phyloP scores from a whole-genome alignment of 2,329 filamentous ascomycete genomes.

The Neonectria sp. region DNA sequence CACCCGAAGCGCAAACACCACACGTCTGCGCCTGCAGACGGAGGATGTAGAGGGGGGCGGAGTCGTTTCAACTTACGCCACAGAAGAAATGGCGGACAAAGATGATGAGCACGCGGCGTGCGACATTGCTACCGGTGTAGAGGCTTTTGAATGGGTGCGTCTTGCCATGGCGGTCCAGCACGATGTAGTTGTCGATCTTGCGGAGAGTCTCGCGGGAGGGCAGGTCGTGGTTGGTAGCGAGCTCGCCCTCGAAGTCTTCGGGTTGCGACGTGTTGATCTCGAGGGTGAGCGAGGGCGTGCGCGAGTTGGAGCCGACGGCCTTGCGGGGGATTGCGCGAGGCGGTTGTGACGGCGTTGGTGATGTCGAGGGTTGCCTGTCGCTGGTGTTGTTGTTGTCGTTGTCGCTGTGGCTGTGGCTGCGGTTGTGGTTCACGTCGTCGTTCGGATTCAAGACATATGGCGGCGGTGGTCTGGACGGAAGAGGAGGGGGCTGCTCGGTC shows the following conservation, averaged over 20 bases:
- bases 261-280: slow-evolving; percentile 59
- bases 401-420: slow-evolving; percentile 8
- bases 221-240: slow-evolving; percentile 69
- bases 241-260: slow-evolving; percentile 69
- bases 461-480: slow-evolving; percentile 26
- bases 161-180: slow-evolving; percentile 75
- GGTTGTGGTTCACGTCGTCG: slow-evolving; percentile 26
- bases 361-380: neutral
- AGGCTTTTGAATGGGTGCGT: slow-evolving; percentile 74
- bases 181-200: slow-evolving; percentile 67
- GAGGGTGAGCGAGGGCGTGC: slow-evolving; percentile 45
- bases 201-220: slow-evolving; percentile 65
- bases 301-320: slow-evolving; percentile 33
- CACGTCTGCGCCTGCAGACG: neutral
- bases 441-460: slow-evolving; percentile 26
- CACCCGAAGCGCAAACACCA: neutral
- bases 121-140: slow-evolving; percentile 69
- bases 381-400: neutral
- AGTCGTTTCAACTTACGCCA: slow-evolving; percentile 68
- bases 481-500: slow-evolving; percentile 16
- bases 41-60: neutral
- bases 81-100: slow-evolving; percentile 88
- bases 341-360: neutral
- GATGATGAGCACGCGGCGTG: slow-evolving; percentile 75
- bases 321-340: slow-evolving; percentile 34